Evolutionary conservation across 2,329 filamentous ascomycete genomes (phyloP), one percentile per base, ranked within the genome.

Genomic region (Metarhizium humberi): DNA sequence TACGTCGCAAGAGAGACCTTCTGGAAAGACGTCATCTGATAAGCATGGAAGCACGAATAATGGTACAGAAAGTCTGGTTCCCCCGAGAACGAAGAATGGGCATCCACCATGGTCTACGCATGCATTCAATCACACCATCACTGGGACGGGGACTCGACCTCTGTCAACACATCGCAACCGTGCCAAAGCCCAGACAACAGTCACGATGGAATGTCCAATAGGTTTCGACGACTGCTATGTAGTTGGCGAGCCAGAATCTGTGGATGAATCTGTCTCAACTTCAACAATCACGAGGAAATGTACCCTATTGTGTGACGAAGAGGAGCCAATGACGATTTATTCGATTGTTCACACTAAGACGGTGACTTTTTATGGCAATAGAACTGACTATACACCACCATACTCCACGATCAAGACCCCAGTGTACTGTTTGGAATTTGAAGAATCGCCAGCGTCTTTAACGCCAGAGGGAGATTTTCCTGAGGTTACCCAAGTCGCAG

Each of bases 321-420:
- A 3, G 20, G 68, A 71, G 48, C 64, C 66, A 6, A 57, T 71
- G 4, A 75, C 69, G 1, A 62, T 71, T 10, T 78, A 72, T 63
- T 74, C 71, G 3, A 69, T 80, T 40, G 63, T 78, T 18, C 71
- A 80, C 65, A 78, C 76, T 3, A 67, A 73, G 25, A 81, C 78
- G 1, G 68, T 75, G 51, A 81, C 78, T 18, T 76, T 78, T 63
- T 70, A 64, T 8, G 76, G 73, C 16, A 70, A 78, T 53, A 70
- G 69, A 4, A 65, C 61, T 29, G 71, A 77, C 53, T 80, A 80
- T 59, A 78, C 71, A 8, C 71, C 74, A 1, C 74, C 73, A 1
- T 78, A 70, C 57, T 68, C 73, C 3, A 63, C 72, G 11, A 69
- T 79, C 34, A 62, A 60, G 18, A 72, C 69, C 2, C 74, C 72